Evolutionary conservation across 139 green algal species (phyloP).

Genomic region (Edaphochlamys debaryana): DNA sequence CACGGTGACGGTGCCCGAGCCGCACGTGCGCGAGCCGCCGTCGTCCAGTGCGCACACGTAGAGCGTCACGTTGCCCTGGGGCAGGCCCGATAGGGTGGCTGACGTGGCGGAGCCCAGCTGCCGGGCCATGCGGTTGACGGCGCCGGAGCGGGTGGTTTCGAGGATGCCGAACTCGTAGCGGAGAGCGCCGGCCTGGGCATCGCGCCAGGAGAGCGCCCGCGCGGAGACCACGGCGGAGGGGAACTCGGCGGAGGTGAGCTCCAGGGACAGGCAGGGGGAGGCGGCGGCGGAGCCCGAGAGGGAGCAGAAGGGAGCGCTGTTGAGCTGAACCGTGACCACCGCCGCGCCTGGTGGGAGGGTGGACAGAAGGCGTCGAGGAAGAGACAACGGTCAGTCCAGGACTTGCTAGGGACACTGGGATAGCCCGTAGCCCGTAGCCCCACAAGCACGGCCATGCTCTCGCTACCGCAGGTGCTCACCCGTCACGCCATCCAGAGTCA

Average conservation of each 20-base stretch:
- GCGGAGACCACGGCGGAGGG: not conserved
- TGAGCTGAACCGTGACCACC: constrained; percentile 10
- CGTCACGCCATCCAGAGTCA: not conserved
- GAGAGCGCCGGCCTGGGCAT: not conserved
- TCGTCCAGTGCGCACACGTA: constrained; percentile 16
- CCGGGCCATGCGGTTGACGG: not conserved
- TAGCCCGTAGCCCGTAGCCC: too few relatives aligned
- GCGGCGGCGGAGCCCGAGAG: not conserved
- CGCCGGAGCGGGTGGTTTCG: not conserved
- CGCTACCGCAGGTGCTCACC: too few relatives aligned
- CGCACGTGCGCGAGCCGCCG: not conserved
- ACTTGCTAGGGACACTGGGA: not conserved
- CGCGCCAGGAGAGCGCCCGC: not conserved
- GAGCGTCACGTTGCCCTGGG: not conserved
- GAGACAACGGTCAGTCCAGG: not conserved
- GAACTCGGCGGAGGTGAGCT: not conserved
- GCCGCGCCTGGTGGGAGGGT: not conserved
- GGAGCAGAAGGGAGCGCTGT: constrained; percentile 6
- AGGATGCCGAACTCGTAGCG: constrained; percentile 25
- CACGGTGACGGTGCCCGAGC: not conserved
- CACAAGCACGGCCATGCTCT: too few relatives aligned
- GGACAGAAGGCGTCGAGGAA: not conserved
- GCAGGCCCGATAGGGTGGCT: constrained; percentile 7
- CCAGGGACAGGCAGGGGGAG: not conserved
- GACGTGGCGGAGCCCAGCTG: not conserved